phyloP scores from a whole-genome alignment of 2,329 filamentous ascomycete genomes.

The Achaetomium macrosporum region DNA sequence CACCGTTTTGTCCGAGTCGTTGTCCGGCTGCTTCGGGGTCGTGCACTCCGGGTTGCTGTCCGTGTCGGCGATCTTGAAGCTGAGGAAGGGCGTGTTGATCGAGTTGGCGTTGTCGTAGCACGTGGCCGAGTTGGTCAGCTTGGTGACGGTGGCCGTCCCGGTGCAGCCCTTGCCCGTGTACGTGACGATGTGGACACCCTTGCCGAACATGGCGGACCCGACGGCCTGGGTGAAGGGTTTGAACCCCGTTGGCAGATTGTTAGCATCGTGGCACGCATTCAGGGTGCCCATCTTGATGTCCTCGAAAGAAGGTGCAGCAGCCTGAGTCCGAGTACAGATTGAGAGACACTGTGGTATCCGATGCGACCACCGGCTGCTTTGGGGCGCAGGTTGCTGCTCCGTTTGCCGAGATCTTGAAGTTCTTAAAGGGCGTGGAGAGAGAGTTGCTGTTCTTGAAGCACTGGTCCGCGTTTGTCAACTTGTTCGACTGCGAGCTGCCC shows the following conservation, averaged over 20 bases:
- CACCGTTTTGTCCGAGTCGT: not conserved
- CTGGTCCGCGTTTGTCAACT: not conserved
- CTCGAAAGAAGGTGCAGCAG: not conserved
- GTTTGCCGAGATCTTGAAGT: not conserved
- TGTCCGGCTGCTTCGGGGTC: not conserved
- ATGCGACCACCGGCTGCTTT: not conserved
- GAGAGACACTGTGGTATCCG: not conserved
- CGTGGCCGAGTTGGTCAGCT: slow-evolving; percentile 2
- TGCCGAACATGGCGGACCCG: not conserved
- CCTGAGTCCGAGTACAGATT: slow-evolving; percentile 2
- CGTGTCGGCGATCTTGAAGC: slow-evolving; percentile 1
- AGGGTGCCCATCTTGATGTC: not conserved
- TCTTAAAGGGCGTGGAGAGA: not conserved
- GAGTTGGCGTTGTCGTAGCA: slow-evolving; percentile 1
- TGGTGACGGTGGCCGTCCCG: not conserved
- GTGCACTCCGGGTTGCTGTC: not conserved
- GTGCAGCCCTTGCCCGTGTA: not conserved
- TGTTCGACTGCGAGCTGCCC: not conserved
- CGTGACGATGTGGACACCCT: not conserved
- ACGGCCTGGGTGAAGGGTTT: not conserved
- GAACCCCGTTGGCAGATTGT: not conserved
- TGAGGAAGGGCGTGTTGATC: not conserved
- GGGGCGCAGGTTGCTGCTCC: not conserved
- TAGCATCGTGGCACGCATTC: not conserved
- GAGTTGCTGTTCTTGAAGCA: not conserved